Conservation (phyloP, 2,329 filamentous ascomycete species). For the Drechslerella stenobrocha region DNA sequence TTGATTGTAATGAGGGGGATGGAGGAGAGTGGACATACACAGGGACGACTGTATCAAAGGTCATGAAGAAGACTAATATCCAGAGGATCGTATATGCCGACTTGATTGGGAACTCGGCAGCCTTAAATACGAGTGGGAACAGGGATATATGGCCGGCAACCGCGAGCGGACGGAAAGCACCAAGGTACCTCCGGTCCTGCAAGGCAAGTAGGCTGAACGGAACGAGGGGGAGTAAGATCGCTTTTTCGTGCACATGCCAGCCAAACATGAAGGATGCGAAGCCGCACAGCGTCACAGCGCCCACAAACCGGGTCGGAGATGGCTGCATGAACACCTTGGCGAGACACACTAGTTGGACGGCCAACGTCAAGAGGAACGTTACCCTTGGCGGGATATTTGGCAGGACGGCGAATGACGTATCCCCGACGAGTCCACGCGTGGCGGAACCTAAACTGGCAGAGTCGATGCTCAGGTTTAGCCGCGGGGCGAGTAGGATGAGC, state of each 20-base stretch:
- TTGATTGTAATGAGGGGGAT: not conserved
- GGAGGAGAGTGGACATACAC: constrained; percentile 63
- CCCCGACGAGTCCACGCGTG: constrained; percentile 87
- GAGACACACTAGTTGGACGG: constrained; percentile 65
- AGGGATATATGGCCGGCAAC: constrained; percentile 94
- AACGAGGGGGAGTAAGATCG: constrained; percentile 88
- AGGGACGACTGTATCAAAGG: constrained; percentile 84
- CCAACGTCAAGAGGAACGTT: constrained; percentile 79
- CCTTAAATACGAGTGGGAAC: constrained; percentile 89
- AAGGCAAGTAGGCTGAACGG: constrained; percentile 92
- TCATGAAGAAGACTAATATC: constrained; percentile 81
- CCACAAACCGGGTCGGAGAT: constrained; percentile 86
- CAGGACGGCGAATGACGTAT: constrained; percentile 89
- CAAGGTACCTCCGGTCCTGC: constrained; percentile 83
- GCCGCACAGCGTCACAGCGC: constrained; percentile 85
- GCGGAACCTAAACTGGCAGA: constrained; percentile 78
- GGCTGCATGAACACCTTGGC: constrained; percentile 78
- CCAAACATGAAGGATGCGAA: constrained; percentile 97
- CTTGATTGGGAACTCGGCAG: constrained; percentile 91
- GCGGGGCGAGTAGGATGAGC: constrained; percentile 82
- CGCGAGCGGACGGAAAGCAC: constrained; percentile 86
- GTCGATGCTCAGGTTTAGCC: constrained; percentile 73
- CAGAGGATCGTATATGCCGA: constrained; percentile 89
- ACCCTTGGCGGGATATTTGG: constrained; percentile 78
- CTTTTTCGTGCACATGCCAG: constrained; percentile 99